These are phyloP conservation scores for Serpula lacrymans DNA, from an alignment of 768 basidiomycete genomes.

Conservation along the genomic window DNA sequence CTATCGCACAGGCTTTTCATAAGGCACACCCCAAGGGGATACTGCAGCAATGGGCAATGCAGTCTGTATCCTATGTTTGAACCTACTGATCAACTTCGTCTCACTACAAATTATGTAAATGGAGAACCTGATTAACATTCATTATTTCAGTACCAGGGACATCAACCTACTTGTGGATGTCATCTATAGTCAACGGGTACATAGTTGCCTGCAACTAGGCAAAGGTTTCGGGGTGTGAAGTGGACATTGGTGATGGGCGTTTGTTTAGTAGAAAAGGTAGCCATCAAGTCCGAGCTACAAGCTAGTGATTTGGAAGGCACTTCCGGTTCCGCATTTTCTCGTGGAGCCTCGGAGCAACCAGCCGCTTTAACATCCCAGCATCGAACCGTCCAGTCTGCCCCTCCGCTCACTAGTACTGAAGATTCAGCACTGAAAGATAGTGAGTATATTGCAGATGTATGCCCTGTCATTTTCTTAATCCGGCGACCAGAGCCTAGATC, in stretches of 20 bases:
- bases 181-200: conserved; percentile 56
- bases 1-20: no score
- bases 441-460: conserved; percentile 84
- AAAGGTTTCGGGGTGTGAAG: conserved; percentile 93
- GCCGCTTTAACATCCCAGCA: conserved; percentile 93
- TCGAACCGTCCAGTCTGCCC: conserved; percentile 95
- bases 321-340: conserved; percentile 47
- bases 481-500: conserved; percentile 92
- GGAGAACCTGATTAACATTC: no score
- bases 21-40: no score
- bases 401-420: conserved; percentile 83
- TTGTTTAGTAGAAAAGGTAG: conserved; percentile 93
- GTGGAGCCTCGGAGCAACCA: conserved; percentile 61
- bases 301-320: conserved; percentile 14
- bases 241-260: conserved; percentile 91
- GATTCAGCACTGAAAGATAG: conserved; percentile 93
- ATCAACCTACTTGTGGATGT: no score
- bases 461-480: conserved; percentile 96
- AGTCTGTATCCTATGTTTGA: no score
- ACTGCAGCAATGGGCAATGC: no score
- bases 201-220: conserved; percentile 80
- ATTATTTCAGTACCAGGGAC: no score
- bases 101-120: no score
- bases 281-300: conserved; percentile 74
- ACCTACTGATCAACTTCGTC: no score